Evolutionary conservation across 129 eudicot species (phyloP), one percentile per base, ranked within the genome.

Genomic region (Scalesia atractyloides): DNA sequence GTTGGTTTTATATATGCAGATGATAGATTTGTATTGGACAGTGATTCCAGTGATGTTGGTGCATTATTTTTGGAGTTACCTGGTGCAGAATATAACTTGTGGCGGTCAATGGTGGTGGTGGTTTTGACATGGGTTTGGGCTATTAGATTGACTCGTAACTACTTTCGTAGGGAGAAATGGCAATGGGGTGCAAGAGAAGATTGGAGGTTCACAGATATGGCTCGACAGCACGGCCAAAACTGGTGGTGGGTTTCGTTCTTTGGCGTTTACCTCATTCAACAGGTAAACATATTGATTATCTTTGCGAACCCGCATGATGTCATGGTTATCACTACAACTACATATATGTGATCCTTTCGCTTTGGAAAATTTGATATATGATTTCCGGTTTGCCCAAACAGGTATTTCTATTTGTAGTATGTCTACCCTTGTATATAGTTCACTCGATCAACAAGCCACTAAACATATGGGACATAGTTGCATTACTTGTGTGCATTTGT

Each of bases 11-110:
- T 37, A 47, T 53, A 39, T 76, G 81, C 87, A 94, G 99, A 87
- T 94, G 99, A 94, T 94, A 60, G 99, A 90, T 74, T 75, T 84
- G 75, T 94, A 94, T 20, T 94, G 99, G 99, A 90, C 93, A 0
- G 97, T 86, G 83, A 90, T 94, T 64, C 99, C 99, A 2, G 86
- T 88, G 39, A 7, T 90, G 84, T 78, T 94, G 68, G 88, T 76
- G 3, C 92, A 90, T 73, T 94, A 76, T 82, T 94, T 80, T 68
- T 79, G 79, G 24, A 79, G 76, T 57, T 93, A 90, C 69, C 99
- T 1, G 22, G 54, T 36, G 85, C 86, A 4, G 69, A 86, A 13
- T 90, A 66, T 47, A 79, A 86, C 64, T 30, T n/a, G 17, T 86
- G 88, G 96, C 88, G 99, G 76, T 94, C 99, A 22, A 77, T 64